phyloP scores from a whole-genome alignment of 2,329 filamentous ascomycete species.

The Penicillium janthinellum region DNA sequence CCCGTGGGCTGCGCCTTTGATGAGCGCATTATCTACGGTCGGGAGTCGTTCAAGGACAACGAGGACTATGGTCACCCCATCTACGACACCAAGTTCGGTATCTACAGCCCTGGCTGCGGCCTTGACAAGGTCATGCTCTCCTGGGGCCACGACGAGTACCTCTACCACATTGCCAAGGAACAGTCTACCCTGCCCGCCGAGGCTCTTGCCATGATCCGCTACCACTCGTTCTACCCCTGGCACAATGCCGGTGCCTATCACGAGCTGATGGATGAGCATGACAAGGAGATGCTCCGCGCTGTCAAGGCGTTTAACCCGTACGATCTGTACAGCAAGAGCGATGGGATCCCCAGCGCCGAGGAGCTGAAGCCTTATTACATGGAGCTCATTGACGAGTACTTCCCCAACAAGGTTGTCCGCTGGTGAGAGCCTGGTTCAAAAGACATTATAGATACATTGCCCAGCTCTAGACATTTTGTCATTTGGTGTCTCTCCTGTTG shows the following conservation, averaged over 20 bases:
- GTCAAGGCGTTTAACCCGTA: conserved; percentile 89
- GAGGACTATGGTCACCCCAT: conserved; percentile 71
- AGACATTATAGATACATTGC: background rate
- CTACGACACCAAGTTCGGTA: conserved; percentile 75
- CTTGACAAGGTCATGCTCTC: conserved; percentile 86
- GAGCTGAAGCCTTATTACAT: conserved; percentile 79
- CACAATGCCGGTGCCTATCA: conserved; percentile 78
- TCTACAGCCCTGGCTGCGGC: conserved; percentile 77
- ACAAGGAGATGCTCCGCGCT: conserved; percentile 75
- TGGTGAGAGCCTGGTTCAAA: conserved; percentile 55
- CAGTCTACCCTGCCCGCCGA: conserved; percentile 78
- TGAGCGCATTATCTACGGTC: conserved; percentile 75
- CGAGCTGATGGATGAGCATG: conserved; percentile 81
- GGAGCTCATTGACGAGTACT: conserved; percentile 74
- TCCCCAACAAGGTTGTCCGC: conserved; percentile 66
- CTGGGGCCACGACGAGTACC: conserved; percentile 66
- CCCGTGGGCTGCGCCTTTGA: conserved; percentile 56
- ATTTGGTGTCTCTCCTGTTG: background rate
- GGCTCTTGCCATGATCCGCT: conserved; percentile 88
- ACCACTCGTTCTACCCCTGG: conserved; percentile 94
- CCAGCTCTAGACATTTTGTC: conserved; percentile 6
- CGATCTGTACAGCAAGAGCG: conserved; percentile 89
- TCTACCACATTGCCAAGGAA: conserved; percentile 80
- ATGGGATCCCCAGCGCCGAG: conserved; percentile 73
- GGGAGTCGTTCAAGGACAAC: conserved; percentile 72